A percentile compares a stretch with the other conserved stretches of the same genome.
These are phyloP conservation scores for Taphrina confusa DNA, from an alignment of 1,139 yeast genomes.

Conservation along the genomic window DNA sequence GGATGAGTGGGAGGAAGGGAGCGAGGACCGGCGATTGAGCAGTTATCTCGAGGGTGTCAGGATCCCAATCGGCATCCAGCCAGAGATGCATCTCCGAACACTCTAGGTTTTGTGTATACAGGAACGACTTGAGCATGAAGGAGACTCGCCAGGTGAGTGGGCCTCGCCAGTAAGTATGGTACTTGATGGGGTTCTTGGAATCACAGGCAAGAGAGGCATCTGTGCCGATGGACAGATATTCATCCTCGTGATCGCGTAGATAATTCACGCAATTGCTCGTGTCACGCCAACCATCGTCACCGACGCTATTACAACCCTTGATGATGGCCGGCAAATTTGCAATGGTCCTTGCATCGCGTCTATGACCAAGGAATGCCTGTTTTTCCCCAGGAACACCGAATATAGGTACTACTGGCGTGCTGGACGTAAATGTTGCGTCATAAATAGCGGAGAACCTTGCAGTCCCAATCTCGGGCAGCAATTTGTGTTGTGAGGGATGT, in stretches of 20 bases:
- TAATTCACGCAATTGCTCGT: slow-evolving; percentile 21
- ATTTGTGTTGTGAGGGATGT: not conserved
- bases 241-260: slow-evolving; percentile 3
- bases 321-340: slow-evolving; percentile 12
- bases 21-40: slow-evolving; percentile 10
- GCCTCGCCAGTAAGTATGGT: slow-evolving; percentile 34
- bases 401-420: not conserved
- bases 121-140: slow-evolving; percentile 31
- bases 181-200: not conserved
- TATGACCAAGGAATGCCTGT: slow-evolving; percentile 4
- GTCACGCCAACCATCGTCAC: slow-evolving; percentile 21
- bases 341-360: slow-evolving; percentile 1
- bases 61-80: slow-evolving; percentile 30
- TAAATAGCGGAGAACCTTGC: not conserved
- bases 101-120: slow-evolving; percentile 28
- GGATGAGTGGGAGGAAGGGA: slow-evolving; percentile 20
- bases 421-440: not conserved
- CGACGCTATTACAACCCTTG: slow-evolving; percentile 16
- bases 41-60: slow-evolving; percentile 2
- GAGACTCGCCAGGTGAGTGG: slow-evolving; percentile 25
- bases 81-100: slow-evolving; percentile 28
- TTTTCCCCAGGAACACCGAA: not conserved
- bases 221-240: not conserved
- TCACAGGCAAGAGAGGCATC: not conserved
- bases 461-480: no score